Conservation (phyloP, 2,329 filamentous ascomycete genomes). For the Nannizziopsis barbatae region DNA sequence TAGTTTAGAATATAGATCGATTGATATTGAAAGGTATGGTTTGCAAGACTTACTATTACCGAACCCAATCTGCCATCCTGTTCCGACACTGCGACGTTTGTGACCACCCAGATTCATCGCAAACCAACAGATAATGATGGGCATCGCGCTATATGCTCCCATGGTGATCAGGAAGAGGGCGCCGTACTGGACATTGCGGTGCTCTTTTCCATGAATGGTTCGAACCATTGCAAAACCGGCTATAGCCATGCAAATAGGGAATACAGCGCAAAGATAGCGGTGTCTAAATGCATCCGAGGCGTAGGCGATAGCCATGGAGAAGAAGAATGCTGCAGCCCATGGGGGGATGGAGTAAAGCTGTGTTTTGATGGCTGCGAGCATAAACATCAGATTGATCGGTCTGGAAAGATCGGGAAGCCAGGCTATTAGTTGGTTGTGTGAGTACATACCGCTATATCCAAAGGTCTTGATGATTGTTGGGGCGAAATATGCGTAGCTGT, state of each 20-base stretch:
- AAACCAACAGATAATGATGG: constrained; percentile 74
- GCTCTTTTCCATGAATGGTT: constrained; percentile 49
- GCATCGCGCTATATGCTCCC: constrained; percentile 79
- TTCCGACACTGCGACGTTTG: constrained; percentile 57
- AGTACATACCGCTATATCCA: constrained; percentile 41
- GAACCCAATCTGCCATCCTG: constrained; percentile 67
- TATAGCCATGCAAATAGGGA: constrained; percentile 58
- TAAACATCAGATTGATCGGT: constrained; percentile 8
- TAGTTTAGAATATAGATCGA: too few relatives aligned
- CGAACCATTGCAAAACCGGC: constrained; percentile 66
- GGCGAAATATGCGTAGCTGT: constrained; percentile 65
- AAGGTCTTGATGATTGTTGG: constrained; percentile 60
- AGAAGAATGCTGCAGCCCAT: constrained; percentile 63
- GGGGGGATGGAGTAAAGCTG: constrained; percentile 45
- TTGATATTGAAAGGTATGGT: too few relatives aligned
- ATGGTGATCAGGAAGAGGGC: constrained; percentile 72
- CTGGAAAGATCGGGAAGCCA: background rate
- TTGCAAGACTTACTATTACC: constrained; percentile 45
- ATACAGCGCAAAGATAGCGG: constrained; percentile 61
- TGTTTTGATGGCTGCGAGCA: constrained; percentile 35
- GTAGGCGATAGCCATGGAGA: constrained; percentile 63
- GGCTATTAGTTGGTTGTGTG: background rate
- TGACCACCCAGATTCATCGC: constrained; percentile 69
- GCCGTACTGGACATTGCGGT: constrained; percentile 58
- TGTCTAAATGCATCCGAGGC: constrained; percentile 61